Evolutionary conservation across 805 yeast genomes (phyloP).

Genomic region (Ogataea pini): DNA sequence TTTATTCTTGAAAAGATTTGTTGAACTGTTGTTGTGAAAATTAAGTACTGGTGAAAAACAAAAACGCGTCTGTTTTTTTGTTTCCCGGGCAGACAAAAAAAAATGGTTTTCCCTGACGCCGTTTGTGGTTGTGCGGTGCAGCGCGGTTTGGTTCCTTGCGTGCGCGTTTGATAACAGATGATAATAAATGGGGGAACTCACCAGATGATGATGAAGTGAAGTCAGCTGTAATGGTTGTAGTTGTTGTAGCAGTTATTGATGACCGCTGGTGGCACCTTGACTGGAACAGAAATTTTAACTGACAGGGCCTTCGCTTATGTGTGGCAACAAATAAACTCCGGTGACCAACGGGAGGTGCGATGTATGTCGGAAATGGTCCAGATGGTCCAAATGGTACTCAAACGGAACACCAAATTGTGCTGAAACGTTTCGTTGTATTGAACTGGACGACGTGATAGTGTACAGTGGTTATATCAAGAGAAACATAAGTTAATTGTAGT

Average conservation of each 20-base stretch:
- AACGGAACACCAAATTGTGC: constrained; percentile 2
- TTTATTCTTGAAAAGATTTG: neutral
- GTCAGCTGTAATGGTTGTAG: neutral
- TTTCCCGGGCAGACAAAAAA: constrained; percentile 9
- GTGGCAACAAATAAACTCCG: constrained; percentile 8
- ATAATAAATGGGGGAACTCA: neutral
- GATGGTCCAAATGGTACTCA: neutral
- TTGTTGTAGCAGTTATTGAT: neutral
- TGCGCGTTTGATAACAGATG: constrained; percentile 3
- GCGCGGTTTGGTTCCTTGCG: constrained; percentile 9
- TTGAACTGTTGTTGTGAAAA: neutral
- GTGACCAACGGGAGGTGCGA: constrained; percentile 2
- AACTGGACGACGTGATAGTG: neutral
- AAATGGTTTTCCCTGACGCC: constrained; percentile 1
- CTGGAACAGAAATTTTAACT: neutral
- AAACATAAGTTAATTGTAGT: constrained; percentile 12
- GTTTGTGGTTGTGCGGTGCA: constrained; percentile 10
- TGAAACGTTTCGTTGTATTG: neutral
- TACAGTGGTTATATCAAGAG: constrained; percentile 8
- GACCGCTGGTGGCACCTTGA: neutral
- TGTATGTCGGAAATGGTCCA: neutral
- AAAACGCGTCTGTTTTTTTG: constrained; percentile 7
- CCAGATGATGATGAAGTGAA: neutral
- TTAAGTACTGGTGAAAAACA: constrained; percentile 2
- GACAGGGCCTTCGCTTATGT: constrained; percentile 6